Base-by-base conservation (phyloP, 2,329 filamentous ascomycete genomes). In the Polytolypa hystricis region DNA sequence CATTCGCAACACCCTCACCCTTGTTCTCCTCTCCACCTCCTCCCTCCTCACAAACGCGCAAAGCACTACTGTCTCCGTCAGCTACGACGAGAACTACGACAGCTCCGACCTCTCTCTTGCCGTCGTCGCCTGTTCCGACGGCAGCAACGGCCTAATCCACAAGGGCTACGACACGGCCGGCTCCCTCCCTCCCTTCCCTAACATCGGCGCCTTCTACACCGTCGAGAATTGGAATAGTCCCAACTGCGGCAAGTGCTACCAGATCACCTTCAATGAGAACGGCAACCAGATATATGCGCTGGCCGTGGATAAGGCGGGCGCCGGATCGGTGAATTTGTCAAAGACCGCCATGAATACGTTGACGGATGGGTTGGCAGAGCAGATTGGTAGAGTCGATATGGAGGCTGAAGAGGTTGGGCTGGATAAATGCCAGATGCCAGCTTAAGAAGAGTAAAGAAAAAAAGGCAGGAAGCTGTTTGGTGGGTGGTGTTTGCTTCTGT, bases 61-160 rank as follows among this genome's bases (percentile, higher is more conserved):
- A 28, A 33, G n/a, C n/a, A 41, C 25, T 34, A 47, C 49, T 17
- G 53, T 64, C 34, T 57, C 52, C 57, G 80, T 86, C 51, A 79
- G 78, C 45, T 89, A 79, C 60, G 82, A 87, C 61, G 61, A 64
- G 14, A 75, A 70, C 53, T 91, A 84, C 62, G 82, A 87, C 53
- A 63, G 79, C 44, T 55, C 55, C 30, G 46, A 47, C 41, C 70
- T 75, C 40, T 65, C 71, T 30, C 56, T 87, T 37, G 66, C 60
- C 21, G 56, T 52, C 4, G 69, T 85, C 30, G 19, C 54, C 32
- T 64, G 61, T 47, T 61, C 58, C 8, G 46, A 61, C 37, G 60
- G 60, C 5, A 15, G 23, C 20, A 52, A 60, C 38, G 60, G 59
- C 15, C 51, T 63, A 12, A 32, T 52, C 8, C 37, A 14, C 6